These are phyloP conservation scores for Pulchroboletus neoregius DNA, from an alignment of 1,284 basidiomycete species.

Conservation along the genomic window DNA sequence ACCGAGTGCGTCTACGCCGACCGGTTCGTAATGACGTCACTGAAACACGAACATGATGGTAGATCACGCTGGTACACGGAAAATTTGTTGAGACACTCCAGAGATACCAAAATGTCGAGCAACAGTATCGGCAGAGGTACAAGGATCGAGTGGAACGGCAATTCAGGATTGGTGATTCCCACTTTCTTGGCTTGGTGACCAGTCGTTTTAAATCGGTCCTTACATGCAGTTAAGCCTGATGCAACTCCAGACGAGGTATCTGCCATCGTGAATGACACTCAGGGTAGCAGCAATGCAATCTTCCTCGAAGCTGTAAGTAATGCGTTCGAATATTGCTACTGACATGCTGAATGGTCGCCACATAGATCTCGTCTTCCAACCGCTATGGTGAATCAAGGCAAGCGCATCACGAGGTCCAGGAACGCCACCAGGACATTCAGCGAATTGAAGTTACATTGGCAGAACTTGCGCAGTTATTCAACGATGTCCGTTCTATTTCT, in stretches of 20 bases:
- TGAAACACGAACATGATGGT: background rate
- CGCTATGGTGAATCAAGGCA: constrained; percentile 81
- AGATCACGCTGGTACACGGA: constrained; percentile 54
- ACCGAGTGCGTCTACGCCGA: constrained; percentile 54
- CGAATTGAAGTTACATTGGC: constrained; percentile 85
- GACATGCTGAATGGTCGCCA: background rate
- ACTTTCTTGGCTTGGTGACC: background rate
- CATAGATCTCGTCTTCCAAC: constrained; percentile 64
- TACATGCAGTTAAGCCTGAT: constrained; percentile 74
- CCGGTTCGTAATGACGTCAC: background rate
- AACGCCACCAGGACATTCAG: constrained; percentile 84
- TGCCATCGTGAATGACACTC: constrained; percentile 70
- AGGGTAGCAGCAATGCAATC: constrained; percentile 58
- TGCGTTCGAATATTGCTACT: background rate
- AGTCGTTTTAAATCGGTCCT: background rate
- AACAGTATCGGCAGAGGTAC: constrained; percentile 79
- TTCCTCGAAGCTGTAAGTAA: constrained; percentile 81
- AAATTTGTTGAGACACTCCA: constrained; percentile 70
- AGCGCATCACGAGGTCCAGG: constrained; percentile 88
- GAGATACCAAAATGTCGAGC: constrained; percentile 81
- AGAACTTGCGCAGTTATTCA: constrained; percentile 86
- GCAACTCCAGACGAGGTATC: constrained; percentile 82
- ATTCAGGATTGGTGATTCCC: constrained; percentile 71
- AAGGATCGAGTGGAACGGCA: constrained; percentile 85
- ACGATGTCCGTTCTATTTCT: constrained; percentile 51